Evolutionary conservation across 257 asterid species (phyloP).

Genomic region (Lycium ferocissimum): DNA sequence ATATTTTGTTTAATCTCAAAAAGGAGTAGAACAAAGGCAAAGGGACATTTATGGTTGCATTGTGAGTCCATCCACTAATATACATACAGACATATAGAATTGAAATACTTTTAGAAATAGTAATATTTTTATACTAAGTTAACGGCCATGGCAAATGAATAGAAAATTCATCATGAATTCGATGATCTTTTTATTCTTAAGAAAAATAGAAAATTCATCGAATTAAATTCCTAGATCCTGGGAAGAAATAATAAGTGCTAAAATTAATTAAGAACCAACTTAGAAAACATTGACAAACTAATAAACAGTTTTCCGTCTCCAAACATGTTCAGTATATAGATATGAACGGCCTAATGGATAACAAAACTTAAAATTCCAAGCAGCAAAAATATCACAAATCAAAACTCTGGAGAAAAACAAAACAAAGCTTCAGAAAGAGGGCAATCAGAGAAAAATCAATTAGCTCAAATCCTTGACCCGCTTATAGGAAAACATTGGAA

Average conservation of each 20-base stretch:
- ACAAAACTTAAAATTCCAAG: slow-evolving; percentile 12
- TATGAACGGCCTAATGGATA: background rate
- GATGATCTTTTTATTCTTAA: no score
- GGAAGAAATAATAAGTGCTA: no score
- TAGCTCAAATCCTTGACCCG: background rate
- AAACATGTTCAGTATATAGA: background rate
- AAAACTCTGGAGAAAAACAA: background rate
- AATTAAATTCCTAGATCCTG: no score
- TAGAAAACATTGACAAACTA: background rate
- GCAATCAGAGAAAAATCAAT: background rate
- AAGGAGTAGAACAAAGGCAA: background rate
- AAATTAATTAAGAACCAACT: background rate
- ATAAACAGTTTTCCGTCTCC: background rate
- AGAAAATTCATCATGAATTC: no score
- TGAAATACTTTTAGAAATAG: no score
- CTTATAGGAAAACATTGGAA: background rate
- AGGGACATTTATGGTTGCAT: background rate
- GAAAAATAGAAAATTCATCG: no score
- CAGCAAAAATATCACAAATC: background rate
- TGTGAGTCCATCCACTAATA: no score
- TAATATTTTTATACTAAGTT: no score
- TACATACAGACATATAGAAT: no score
- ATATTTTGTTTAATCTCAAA: no score
- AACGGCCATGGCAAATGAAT: no score
- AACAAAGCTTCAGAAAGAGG: background rate